Conservation (phyloP, 208 protist genomes). For the Trypanosoma conorhini region DNA sequence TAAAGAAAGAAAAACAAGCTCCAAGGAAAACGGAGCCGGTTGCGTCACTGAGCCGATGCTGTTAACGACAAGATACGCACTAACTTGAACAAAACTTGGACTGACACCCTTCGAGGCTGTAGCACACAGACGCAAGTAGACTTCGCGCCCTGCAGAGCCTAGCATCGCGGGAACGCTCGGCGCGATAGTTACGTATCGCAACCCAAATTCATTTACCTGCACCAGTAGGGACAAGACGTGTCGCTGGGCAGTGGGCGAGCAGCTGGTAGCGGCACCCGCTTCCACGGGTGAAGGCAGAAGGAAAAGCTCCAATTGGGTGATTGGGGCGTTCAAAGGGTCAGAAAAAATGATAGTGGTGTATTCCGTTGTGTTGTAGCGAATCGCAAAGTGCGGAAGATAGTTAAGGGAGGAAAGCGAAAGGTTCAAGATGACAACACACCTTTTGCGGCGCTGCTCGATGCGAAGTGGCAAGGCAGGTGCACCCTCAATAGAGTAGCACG, state of each 20-base stretch:
- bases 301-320: slow-evolving; percentile 49
- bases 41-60: slow-evolving; percentile 23
- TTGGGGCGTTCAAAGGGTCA: slow-evolving; percentile 51
- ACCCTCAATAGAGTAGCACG: slow-evolving; percentile 6
- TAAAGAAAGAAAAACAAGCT: slow-evolving; percentile 39
- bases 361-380: slow-evolving; percentile 30
- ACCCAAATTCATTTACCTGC: slow-evolving; percentile 41
- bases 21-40: slow-evolving; percentile 34
- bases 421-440: slow-evolving; percentile 32
- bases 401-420: slow-evolving; percentile 60
- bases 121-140: slow-evolving; percentile 50
- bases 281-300: slow-evolving; percentile 20
- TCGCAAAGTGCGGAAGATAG: slow-evolving; percentile 50
- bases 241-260: slow-evolving; percentile 19
- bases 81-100: slow-evolving; percentile 41
- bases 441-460: slow-evolving; percentile 44
- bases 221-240: slow-evolving; percentile 23
- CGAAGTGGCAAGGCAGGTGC: slow-evolving; percentile 33
- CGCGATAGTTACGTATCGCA: slow-evolving; percentile 41
- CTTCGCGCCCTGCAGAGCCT: slow-evolving; percentile 24
- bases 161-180: slow-evolving; percentile 31
- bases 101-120: slow-evolving; percentile 42
- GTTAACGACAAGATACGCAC: slow-evolving; percentile 52
- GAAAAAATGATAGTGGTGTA: slow-evolving; percentile 54
- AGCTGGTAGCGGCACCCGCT: slow-evolving; percentile 6